phyloP scores from a whole-genome alignment of 73 alveolate species.

The Uronychia setigera region DNA sequence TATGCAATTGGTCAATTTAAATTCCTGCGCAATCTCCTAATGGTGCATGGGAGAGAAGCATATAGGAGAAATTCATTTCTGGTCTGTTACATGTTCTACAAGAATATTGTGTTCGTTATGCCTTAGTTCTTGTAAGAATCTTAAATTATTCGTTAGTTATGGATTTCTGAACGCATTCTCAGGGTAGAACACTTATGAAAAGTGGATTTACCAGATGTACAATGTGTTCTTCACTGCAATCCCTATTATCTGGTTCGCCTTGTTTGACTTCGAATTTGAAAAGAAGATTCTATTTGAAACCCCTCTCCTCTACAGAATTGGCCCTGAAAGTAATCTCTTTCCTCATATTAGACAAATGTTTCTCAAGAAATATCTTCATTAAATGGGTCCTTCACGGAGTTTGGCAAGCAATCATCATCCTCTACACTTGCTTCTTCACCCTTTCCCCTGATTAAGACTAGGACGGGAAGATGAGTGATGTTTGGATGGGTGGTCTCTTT shows the following conservation, averaged over 20 bases:
- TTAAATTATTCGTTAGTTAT: slow-evolving; percentile 74
- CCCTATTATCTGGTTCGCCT: slow-evolving; percentile 90
- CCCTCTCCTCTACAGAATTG: slow-evolving; percentile 72
- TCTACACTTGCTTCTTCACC: slow-evolving; percentile 58
- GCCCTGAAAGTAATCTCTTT: slow-evolving; percentile 53
- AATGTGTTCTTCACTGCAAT: slow-evolving; percentile 86
- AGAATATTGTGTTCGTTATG: slow-evolving; percentile 74
- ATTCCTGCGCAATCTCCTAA: slow-evolving; percentile 67
- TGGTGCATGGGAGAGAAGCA: slow-evolving; percentile 95
- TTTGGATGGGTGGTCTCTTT: slow-evolving; percentile 87
- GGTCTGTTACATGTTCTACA: slow-evolving; percentile 90
- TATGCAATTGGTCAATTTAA: slow-evolving; percentile 86
- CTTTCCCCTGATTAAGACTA: slow-evolving; percentile 15
- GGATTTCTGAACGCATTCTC: slow-evolving; percentile 85
- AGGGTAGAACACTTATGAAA: slow-evolving; percentile 88
- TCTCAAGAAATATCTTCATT: slow-evolving; percentile 72
- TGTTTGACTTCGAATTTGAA: slow-evolving; percentile 83
- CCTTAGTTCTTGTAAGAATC: slow-evolving; percentile 66
- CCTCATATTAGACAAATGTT: slow-evolving; percentile 51
- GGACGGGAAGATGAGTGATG: slow-evolving; percentile 62
- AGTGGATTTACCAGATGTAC: slow-evolving; percentile 91
- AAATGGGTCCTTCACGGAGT: slow-evolving; percentile 87
- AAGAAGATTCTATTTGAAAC: slow-evolving; percentile 51
- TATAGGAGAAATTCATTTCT: slow-evolving; percentile 88
- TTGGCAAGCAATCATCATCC: slow-evolving; percentile 68